These are phyloP conservation scores for Venturia aucupariae DNA, from an alignment of 2,329 filamentous ascomycete genomes.

Conservation along the genomic window DNA sequence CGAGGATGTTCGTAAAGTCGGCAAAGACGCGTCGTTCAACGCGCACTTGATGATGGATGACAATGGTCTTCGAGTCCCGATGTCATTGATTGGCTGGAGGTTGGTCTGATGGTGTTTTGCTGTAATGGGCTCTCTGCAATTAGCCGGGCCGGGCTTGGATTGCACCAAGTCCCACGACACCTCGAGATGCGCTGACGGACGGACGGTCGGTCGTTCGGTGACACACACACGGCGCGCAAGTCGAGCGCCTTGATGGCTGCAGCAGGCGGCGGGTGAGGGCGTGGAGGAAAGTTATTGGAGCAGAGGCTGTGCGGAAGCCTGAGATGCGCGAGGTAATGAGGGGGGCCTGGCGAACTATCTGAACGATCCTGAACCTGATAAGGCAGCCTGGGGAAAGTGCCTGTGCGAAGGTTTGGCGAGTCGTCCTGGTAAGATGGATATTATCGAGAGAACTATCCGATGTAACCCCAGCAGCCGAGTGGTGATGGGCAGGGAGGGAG, in stretches of 20 bases:
- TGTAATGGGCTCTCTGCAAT: background rate
- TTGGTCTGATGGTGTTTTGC: background rate
- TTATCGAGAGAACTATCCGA: background rate
- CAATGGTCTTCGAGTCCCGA: background rate
- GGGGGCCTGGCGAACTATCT: background rate
- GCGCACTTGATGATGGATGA: background rate
- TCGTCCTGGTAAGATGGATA: background rate
- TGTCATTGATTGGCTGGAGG: slow-evolving; percentile 1
- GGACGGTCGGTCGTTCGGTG: background rate
- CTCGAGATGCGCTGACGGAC: background rate
- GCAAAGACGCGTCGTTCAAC: background rate
- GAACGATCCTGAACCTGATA: background rate
- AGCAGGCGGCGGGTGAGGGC: background rate
- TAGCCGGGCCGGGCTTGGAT: background rate
- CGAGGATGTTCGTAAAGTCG: background rate
- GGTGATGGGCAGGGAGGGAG: background rate
- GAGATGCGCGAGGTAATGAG: background rate
- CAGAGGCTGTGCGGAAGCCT: background rate
- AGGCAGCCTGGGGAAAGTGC: background rate
- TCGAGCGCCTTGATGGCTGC: background rate
- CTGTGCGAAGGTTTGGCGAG: background rate
- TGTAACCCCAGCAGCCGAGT: background rate
- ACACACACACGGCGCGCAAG: no score
- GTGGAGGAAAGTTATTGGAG: background rate
- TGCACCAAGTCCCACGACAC: no score